Percentiles rank a stretch among this genome's conserved stretches.
Evolutionary conservation across 768 basidiomycete genomes (phyloP).

Genomic region (Hericium coralloides): DNA sequence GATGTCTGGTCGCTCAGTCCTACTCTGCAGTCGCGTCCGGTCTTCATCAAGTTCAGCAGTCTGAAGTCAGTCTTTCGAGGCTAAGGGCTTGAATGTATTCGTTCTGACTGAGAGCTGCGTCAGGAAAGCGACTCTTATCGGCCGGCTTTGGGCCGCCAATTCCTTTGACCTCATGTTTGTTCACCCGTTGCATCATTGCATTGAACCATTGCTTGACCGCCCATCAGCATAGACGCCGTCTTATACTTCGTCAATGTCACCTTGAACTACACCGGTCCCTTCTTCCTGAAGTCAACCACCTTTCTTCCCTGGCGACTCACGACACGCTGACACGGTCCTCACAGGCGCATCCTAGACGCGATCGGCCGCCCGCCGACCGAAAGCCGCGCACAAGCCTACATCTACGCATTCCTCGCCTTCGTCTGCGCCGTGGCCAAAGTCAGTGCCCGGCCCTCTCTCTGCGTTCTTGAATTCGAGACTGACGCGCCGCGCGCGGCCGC

Average conservation of each 20-base stretch:
- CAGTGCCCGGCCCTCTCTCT: neutral
- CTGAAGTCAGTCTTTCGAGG: slow-evolving; percentile 11
- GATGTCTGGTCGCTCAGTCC: slow-evolving; percentile 1
- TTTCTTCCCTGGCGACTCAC: neutral
- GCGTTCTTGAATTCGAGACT: neutral
- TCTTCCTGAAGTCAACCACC: slow-evolving; percentile 58
- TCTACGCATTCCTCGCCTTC: slow-evolving; percentile 74
- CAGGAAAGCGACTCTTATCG: slow-evolving; percentile 30
- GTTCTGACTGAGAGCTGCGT: neutral
- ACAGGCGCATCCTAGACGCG: slow-evolving; percentile 47
- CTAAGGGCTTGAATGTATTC: neutral
- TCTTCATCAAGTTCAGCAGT: slow-evolving; percentile 27
- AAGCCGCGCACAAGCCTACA: slow-evolving; percentile 53
- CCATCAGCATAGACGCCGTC: slow-evolving; percentile 42
- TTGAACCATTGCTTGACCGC: neutral
- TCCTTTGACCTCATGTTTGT: slow-evolving; percentile 32
- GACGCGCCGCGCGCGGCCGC: neutral
- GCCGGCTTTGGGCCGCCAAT: slow-evolving; percentile 36
- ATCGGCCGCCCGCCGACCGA: slow-evolving; percentile 43
- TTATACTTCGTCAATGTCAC: slow-evolving; percentile 62
- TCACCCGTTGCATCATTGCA: neutral
- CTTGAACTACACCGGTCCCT: slow-evolving; percentile 76
- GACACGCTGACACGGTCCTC: neutral
- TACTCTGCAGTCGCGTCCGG: neutral
- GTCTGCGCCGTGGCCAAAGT: slow-evolving; percentile 49